Conservation (phyloP, 139 green algal genomes). For the Chlamydomonas urium region DNA sequence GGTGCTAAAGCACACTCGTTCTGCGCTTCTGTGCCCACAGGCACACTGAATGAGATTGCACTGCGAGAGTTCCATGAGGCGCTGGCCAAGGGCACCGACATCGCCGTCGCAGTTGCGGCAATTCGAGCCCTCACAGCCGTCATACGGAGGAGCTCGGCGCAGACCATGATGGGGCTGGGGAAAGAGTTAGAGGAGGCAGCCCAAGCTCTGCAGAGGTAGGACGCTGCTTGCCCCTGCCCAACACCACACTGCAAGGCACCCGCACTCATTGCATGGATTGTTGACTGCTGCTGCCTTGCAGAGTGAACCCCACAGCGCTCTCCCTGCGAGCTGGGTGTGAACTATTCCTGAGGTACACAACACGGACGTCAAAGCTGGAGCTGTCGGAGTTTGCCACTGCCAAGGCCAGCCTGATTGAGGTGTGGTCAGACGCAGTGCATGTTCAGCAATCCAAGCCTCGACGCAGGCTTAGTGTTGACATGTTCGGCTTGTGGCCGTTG, state of each 20-base stretch:
- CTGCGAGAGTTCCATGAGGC: constrained; percentile 75
- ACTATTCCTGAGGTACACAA: constrained; percentile 92
- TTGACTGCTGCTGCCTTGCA: constrained; percentile 11
- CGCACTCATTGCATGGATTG: not conserved
- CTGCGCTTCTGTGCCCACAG: constrained; percentile 2
- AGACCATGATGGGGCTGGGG: constrained; percentile 87
- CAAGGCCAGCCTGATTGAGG: constrained; percentile 79
- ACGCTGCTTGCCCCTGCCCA: no score
- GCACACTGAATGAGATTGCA: constrained; percentile 41
- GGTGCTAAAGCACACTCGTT: not conserved
- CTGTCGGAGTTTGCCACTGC: constrained; percentile 55
- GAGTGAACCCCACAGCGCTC: constrained; percentile 82
- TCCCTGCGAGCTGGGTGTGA: constrained; percentile 87
- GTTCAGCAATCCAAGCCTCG: no score
- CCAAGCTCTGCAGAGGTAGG: constrained; percentile 53
- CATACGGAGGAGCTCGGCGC: constrained; percentile 63
- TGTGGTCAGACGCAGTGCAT: constrained; percentile 17
- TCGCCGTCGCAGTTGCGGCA: constrained; percentile 81
- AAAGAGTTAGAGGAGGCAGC: constrained; percentile 80
- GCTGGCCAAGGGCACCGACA: constrained; percentile 56
- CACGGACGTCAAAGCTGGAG: constrained; percentile 79
- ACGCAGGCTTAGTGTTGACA: no score
- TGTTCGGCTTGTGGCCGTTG: no score
- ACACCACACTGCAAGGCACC: no score
- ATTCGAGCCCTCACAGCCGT: constrained; percentile 81